phyloP scores from a whole-genome alignment of 208 protist genomes.

The Leishmania aethiopica region DNA sequence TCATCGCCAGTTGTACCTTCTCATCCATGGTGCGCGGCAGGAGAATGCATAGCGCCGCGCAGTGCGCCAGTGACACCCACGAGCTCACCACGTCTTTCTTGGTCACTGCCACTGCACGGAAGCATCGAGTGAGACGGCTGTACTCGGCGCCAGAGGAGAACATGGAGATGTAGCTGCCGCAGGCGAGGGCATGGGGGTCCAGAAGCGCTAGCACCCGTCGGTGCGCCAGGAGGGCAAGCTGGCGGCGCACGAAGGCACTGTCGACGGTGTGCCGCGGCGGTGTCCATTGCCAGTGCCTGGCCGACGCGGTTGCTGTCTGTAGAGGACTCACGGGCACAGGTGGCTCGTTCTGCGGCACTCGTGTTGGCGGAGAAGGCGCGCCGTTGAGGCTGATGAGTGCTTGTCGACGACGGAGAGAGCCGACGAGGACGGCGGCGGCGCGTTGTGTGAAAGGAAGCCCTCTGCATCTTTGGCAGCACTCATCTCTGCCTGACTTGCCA shows the following conservation, averaged over 20 bases:
- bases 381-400: not conserved
- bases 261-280: not conserved
- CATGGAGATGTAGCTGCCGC: conserved; percentile 42
- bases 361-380: not conserved
- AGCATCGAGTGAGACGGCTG: conserved; percentile 43
- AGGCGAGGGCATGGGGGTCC: conserved; percentile 15
- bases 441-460: not conserved
- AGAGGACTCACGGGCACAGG: not conserved
- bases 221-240: conserved; percentile 7
- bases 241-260: conserved; percentile 6
- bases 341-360: not conserved
- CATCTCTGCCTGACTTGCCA: not conserved
- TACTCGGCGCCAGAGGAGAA: conserved; percentile 47
- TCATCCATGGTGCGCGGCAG: conserved; percentile 2
- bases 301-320: not conserved
- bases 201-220: conserved; percentile 7
- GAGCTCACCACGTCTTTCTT: conserved; percentile 11
- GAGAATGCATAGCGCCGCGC: conserved; percentile 24
- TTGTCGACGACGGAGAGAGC: not conserved
- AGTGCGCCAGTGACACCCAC: conserved; percentile 35
- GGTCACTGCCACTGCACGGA: conserved; percentile 31
- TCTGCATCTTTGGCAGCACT: not conserved
- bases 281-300: conserved; percentile 1
- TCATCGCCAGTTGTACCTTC: not conserved
- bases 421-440: not conserved